Evolutionary conservation across 1,139 yeast genomes (phyloP).

Genomic region (Candida labiduridarum): DNA sequence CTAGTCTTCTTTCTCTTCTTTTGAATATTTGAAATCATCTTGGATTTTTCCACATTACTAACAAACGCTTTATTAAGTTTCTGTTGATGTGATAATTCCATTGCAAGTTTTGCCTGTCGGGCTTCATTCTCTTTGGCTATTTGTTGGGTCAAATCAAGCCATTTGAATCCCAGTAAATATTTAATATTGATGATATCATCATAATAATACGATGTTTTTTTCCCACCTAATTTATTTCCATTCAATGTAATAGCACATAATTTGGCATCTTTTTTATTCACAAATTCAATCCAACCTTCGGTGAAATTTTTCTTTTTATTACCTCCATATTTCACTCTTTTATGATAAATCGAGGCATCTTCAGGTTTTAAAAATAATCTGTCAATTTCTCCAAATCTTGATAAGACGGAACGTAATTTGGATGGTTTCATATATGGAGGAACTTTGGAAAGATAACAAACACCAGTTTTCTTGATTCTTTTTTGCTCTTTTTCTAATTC

Average conservation of each 20-base stretch:
- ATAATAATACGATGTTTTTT: slow-evolving; percentile 86
- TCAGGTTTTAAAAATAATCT: slow-evolving; percentile 88
- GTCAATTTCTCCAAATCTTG: slow-evolving; percentile 83
- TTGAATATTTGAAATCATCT: slow-evolving; percentile 72
- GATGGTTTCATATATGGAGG: slow-evolving; percentile 99
- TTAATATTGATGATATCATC: slow-evolving; percentile 93
- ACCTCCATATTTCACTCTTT: slow-evolving; percentile 87
- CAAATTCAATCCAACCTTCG: slow-evolving; percentile 98
- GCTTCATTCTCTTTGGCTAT: slow-evolving; percentile 88
- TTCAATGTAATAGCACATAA: slow-evolving; percentile 83
- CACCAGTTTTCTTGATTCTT: slow-evolving; percentile 77
- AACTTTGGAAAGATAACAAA: slow-evolving; percentile 81
- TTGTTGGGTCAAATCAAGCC: slow-evolving; percentile 94
- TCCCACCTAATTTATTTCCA: slow-evolving; percentile 90
- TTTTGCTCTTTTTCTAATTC: slow-evolving; percentile 60
- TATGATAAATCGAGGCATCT: slow-evolving; percentile 62
- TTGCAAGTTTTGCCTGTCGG: slow-evolving; percentile 81
- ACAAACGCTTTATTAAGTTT: slow-evolving; percentile 83
- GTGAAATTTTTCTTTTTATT: slow-evolving; percentile 85
- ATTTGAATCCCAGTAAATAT: slow-evolving; percentile 87
- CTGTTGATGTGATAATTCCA: slow-evolving; percentile 88
- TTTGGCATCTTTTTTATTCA: slow-evolving; percentile 83
- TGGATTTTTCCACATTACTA: slow-evolving; percentile 82
- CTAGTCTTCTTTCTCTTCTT: slow-evolving; percentile 48
- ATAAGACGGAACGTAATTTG: slow-evolving; percentile 77